Evolutionary conservation across 768 basidiomycete species (phyloP), one percentile per base, ranked within the genome.

Genomic region (Kwoniella dendrophila): DNA sequence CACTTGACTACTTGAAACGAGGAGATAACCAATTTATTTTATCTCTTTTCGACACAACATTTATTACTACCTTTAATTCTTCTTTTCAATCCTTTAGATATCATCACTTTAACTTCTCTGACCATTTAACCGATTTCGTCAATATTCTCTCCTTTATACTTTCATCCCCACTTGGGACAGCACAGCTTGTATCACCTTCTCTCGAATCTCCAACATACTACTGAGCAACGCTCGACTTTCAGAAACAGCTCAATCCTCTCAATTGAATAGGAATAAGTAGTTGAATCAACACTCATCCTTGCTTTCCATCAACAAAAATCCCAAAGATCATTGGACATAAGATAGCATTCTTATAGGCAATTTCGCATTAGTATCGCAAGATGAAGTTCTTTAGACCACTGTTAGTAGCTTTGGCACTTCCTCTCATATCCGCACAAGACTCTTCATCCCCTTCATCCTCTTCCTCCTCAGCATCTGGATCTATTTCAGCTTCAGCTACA

Each of bases 381-480:
- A 53, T 60, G 59, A n/a, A 38, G 40, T 53, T 51, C 32, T 27
- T 51, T 30, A 41, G 33, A 10, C 29, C 47, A 10, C 22, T 60
- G 40, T 10, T 60, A 8, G 49, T 43, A 16, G 50, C 43, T 30
- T 48, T 44, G 38, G 20, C 54, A 38, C 44, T 64, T 4, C 59
- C 63, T 5, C 36, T 64, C 30, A 40, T 47, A n/a, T 51, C 41
- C 44, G 62, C 66, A 41, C 66, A 68, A 30, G 40, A 47, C 24
- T 56, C 58, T 26, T 34, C 54, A 10, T 54, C 59, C 5, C 11
- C 36, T 22, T 36, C 59, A 2, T 27, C 54, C 60, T 30, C 54
- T 29, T 36, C 53, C 14, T 54, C 56, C 18, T 43, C 55, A 36
- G 52, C 57, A 14, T 53, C 53, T 22, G 27, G 2, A 4, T 38